Evolutionary conservation across 2,329 filamentous ascomycete species (phyloP).

Genomic region (Diaporthe capsici): DNA sequence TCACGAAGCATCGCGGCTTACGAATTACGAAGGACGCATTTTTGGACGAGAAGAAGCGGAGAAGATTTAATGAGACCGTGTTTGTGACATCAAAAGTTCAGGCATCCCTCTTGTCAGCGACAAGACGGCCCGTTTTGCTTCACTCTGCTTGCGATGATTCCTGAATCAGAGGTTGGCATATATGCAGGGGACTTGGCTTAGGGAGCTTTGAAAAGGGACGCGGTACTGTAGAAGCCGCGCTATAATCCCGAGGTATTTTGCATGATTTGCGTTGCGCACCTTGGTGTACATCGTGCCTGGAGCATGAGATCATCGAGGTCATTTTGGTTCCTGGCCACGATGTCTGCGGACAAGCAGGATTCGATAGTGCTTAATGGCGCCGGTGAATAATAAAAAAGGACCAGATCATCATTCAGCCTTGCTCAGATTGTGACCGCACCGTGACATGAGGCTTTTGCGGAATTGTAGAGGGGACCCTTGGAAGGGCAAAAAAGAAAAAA

Average conservation of each 20-base stretch:
- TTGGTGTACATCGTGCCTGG: slow-evolving; percentile 11
- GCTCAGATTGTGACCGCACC: slow-evolving; percentile 4
- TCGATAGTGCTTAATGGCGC: slow-evolving; percentile 31
- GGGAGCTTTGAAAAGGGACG: background rate
- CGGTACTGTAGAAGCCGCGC: background rate
- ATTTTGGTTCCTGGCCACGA: slow-evolving; percentile 7
- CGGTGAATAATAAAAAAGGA: background rate
- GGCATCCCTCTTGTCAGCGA: slow-evolving; percentile 12
- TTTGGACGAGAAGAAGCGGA: background rate
- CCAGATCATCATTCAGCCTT: slow-evolving; percentile 12
- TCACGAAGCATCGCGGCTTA: slow-evolving; percentile 19
- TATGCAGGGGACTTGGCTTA: background rate
- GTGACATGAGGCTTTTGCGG: slow-evolving; percentile 16
- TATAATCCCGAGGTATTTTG: slow-evolving; percentile 12
- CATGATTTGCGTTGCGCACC: background rate
- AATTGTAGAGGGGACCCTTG: background rate
- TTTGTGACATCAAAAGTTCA: slow-evolving; percentile 1
- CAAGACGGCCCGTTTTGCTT: slow-evolving; percentile 13
- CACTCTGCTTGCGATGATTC: background rate
- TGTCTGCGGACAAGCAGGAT: slow-evolving; percentile 12
- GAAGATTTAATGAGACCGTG: background rate
- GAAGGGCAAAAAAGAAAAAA: background rate
- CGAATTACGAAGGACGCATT: slow-evolving; percentile 24
- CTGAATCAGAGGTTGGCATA: background rate
- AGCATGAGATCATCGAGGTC: slow-evolving; percentile 8